Percentiles rank a stretch among this genome's conserved stretches.
phyloP scores from a whole-genome alignment of 2,329 filamentous ascomycete genomes.

The Rhinocladiella similis region DNA sequence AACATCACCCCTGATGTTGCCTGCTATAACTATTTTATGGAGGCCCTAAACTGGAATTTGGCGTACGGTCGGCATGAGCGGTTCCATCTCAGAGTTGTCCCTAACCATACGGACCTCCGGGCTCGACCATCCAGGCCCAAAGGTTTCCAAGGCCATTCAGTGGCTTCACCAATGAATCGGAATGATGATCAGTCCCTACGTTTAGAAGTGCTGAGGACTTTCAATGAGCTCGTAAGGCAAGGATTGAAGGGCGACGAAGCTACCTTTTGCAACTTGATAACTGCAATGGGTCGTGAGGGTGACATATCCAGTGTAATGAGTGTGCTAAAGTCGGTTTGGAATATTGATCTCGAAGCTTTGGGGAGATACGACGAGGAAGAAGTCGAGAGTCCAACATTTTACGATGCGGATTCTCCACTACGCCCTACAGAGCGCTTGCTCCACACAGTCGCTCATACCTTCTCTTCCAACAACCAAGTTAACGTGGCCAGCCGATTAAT shows the following conservation, averaged over 20 bases:
- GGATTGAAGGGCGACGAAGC: slow-evolving; percentile 49
- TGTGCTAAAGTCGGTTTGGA: slow-evolving; percentile 56
- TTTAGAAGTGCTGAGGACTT: slow-evolving; percentile 39
- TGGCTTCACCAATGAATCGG: slow-evolving; percentile 19
- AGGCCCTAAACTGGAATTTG: slow-evolving; percentile 49
- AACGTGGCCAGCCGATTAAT: slow-evolving; percentile 59
- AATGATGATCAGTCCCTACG: slow-evolving; percentile 17
- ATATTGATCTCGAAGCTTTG: slow-evolving; percentile 50
- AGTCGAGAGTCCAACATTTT: slow-evolving; percentile 39
- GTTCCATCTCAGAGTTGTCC: slow-evolving; percentile 39
- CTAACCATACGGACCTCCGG: slow-evolving; percentile 30
- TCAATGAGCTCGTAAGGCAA: slow-evolving; percentile 49
- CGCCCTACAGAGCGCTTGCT: slow-evolving; percentile 62
- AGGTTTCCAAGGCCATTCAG: slow-evolving; percentile 27
- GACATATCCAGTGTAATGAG: slow-evolving; percentile 48
- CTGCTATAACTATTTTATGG: slow-evolving; percentile 59
- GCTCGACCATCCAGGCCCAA: slow-evolving; percentile 17
- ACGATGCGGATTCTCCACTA: slow-evolving; percentile 53
- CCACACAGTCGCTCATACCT: slow-evolving; percentile 66
- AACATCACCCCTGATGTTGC: slow-evolving; percentile 45
- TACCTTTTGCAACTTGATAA: slow-evolving; percentile 55
- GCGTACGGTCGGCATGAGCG: slow-evolving; percentile 41
- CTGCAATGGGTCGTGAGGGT: slow-evolving; percentile 55
- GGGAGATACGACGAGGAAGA: slow-evolving; percentile 35
- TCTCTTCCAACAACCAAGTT: slow-evolving; percentile 66